Evolutionary conservation across 108 stramenopile genomes (phyloP), one percentile per base, ranked within the genome.

Genomic region (Cylindrotheca closterium): DNA sequence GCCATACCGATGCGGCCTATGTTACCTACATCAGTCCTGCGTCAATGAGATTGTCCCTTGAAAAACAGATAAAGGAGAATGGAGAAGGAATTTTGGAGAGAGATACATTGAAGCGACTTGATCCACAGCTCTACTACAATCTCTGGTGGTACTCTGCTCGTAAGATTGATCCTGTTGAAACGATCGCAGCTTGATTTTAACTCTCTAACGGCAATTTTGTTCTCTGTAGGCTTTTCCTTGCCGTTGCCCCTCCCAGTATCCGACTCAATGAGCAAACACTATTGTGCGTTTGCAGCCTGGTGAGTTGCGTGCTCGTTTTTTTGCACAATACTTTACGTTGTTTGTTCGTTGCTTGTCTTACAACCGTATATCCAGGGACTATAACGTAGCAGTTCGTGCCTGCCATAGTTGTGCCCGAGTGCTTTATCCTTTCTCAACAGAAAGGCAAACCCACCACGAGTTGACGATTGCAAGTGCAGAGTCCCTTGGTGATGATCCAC

Each of bases 101-200:
- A 27, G 89, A 90, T 3, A 60, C 66, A 19, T 66, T 93, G 22
- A 64, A 79, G 30, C 58, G 72, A 42, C 52, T 80, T 19, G 77
- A 93, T 50, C 87, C 92, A 3, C 81, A 83, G 31, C 34, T 87
- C 24, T 90, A 86, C 34, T 90, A 83, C 66, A 93, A 93, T 58
- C 70, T 93, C 51, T 93, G 88, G 89, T 93, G 92, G 92, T 90
- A 81, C 54, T 87, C 80, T 50, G 84, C 87, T 34, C 73, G 92
- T 47, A 42, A 42, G 37, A 10, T 15, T 10, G 7, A n/a, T n/a
- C n/a, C n/a, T n/a, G n/a, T n/a, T n/a, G n/a, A n/a, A n/a, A n/a
- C n/a, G n/a, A 42, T 42, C 37, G 37, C 37, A 15, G 7, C 37
- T 42, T 42, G 7, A 42, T 42, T 42, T 42, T 42, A 7, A 10